Evolutionary conservation across 2,329 filamentous ascomycete genomes (phyloP).

Genomic region (Paraphoma chrysanthemicola): DNA sequence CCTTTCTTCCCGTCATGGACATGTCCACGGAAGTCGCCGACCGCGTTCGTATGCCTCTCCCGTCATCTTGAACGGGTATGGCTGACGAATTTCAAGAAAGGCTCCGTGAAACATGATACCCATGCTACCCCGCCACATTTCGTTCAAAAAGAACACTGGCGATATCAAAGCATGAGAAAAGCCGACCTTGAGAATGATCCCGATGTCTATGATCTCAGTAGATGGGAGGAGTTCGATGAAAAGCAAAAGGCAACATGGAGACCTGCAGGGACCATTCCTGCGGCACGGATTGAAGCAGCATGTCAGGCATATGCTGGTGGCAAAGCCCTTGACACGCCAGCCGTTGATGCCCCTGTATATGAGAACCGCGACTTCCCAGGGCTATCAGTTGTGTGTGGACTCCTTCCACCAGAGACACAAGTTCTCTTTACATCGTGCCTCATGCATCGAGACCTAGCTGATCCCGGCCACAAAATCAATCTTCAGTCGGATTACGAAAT

Average conservation of each 20-base stretch:
- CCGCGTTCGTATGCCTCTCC: slow-evolving; percentile 42
- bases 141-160: slow-evolving; percentile 45
- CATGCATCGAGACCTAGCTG: slow-evolving; percentile 78
- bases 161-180: slow-evolving; percentile 66
- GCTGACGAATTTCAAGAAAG: slow-evolving; percentile 28
- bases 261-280: slow-evolving; percentile 34
- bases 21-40: slow-evolving; percentile 31
- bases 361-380: slow-evolving; percentile 55
- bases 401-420: slow-evolving; percentile 78
- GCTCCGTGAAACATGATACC: slow-evolving; percentile 44
- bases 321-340: slow-evolving; percentile 22
- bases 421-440: slow-evolving; percentile 73
- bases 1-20: slow-evolving; percentile 24
- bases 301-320: slow-evolving; percentile 42
- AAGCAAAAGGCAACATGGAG: slow-evolving; percentile 37
- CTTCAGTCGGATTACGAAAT: slow-evolving; percentile 81
- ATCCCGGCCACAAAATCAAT: slow-evolving; percentile 82
- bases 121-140: slow-evolving; percentile 46
- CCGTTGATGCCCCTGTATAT: slow-evolving; percentile 39
- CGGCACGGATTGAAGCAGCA: slow-evolving; percentile 35
- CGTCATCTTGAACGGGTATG: slow-evolving; percentile 20
- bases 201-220: slow-evolving; percentile 52
- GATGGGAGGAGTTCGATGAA: slow-evolving; percentile 40
- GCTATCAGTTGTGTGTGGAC: slow-evolving; percentile 75
- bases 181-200: slow-evolving; percentile 59